Percentiles rank a stretch among this genome's conserved stretches.
These are phyloP conservation scores for Amanita rubescens DNA, from an alignment of 768 basidiomycete species.

Conservation along the genomic window DNA sequence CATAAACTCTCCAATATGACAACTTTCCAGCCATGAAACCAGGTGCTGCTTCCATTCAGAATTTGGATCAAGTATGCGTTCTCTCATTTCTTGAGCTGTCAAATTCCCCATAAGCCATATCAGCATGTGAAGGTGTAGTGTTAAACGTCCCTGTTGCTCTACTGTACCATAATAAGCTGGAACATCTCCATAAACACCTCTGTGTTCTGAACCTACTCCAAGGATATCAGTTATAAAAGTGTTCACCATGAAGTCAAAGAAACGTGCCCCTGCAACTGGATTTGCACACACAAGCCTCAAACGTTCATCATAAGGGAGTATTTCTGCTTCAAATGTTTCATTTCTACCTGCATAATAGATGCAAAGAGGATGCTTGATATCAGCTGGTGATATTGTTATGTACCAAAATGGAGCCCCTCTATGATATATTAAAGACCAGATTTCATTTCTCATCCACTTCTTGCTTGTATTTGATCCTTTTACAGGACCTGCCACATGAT, in stretches of 20 bases:
- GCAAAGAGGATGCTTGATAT: too few relatives aligned
- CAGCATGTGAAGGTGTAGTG: conserved; percentile 24
- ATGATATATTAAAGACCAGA: too few relatives aligned
- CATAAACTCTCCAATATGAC: conserved; percentile 17
- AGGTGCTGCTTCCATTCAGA: conserved; percentile 15
- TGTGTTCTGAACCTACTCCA: conserved; percentile 5
- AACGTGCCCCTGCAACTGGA: conserved; percentile 18
- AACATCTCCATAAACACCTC: conserved; percentile 17
- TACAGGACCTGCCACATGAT: conserved; percentile 26
- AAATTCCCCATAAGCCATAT: conserved; percentile 22
- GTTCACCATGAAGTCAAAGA: conserved; percentile 18
- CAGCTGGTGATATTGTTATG: neutral
- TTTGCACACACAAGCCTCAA: conserved; percentile 9
- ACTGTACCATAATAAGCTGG: conserved; percentile 24
- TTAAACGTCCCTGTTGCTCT: conserved; percentile 23
- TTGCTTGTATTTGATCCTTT: conserved; percentile 21
- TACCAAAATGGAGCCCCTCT: conserved; percentile 12
- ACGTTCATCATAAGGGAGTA: neutral
- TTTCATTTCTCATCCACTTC: conserved; percentile 18
- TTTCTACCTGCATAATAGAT: too few relatives aligned
- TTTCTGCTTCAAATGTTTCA: neutral
- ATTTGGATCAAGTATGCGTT: conserved; percentile 16
- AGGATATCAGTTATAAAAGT: conserved; percentile 2
- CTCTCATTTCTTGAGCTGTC: conserved; percentile 25
- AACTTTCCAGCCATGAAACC: conserved; percentile 18